Conservation (phyloP, 2,329 filamentous ascomycete genomes). For the Intubia oerlemansii region DNA sequence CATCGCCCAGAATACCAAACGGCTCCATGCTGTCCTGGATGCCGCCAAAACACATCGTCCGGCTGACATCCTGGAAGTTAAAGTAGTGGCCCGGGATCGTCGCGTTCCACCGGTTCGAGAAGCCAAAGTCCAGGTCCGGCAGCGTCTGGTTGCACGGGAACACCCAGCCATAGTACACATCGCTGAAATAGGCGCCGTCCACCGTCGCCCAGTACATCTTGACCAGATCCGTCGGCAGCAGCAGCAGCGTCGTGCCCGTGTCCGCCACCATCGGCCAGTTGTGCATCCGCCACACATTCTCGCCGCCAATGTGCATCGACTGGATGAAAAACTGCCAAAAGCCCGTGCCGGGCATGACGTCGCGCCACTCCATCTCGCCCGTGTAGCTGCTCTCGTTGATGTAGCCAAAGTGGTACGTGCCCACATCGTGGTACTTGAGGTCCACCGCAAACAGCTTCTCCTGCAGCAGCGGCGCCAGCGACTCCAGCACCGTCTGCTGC, state of each 20-base stretch:
- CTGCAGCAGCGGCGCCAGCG: conserved; percentile 19
- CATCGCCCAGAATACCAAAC: conserved; percentile 53
- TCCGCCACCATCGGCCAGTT: conserved; percentile 36
- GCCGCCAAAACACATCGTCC: conserved; percentile 49
- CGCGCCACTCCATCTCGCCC: conserved; percentile 20
- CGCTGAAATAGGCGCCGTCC: conserved; percentile 25
- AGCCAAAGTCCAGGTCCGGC: conserved; percentile 28
- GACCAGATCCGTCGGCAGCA: conserved; percentile 34
- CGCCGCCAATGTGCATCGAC: conserved; percentile 14
- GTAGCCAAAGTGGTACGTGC: conserved; percentile 29
- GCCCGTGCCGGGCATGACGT: conserved; percentile 28
- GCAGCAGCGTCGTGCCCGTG: conserved; percentile 46
- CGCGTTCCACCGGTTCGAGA: conserved; percentile 21
- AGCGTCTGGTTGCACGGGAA: conserved; percentile 28
- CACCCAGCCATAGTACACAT: conserved; percentile 23
- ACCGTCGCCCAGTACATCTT: conserved; percentile 37
- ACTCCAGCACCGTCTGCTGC: conserved; percentile 22
- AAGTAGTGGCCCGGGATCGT: conserved; percentile 29
- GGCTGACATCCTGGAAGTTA: conserved; percentile 23
- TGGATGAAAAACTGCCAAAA: conserved; percentile 19
- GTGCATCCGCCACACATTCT: conserved; percentile 16
- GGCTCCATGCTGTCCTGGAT: conserved; percentile 35
- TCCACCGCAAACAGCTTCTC: conserved; percentile 26
- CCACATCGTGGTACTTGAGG: conserved; percentile 23
- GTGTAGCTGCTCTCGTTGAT: conserved; percentile 19